These are phyloP conservation scores for Eimeria brunetti DNA, from an alignment of 169 alveolate genomes.

Conservation along the genomic window DNA sequence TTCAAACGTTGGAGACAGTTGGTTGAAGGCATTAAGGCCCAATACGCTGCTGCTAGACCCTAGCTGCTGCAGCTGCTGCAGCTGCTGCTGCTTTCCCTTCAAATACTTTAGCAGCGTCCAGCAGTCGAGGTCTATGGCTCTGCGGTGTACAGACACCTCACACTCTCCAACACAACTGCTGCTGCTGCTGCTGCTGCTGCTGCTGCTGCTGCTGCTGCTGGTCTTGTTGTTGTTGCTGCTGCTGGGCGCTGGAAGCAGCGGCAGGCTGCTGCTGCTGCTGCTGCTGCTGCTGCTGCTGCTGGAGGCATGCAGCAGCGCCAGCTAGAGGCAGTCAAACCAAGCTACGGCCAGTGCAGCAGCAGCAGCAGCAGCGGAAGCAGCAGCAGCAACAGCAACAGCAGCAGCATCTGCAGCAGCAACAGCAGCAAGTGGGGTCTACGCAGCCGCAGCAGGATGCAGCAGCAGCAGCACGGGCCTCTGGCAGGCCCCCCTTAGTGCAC, in stretches of 20 bases:
- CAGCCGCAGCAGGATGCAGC: too few species aligned
- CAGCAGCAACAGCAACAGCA: background rate
- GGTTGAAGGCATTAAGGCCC: conserved; percentile 32
- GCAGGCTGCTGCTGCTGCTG: too few species aligned
- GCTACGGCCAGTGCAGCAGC: too few species aligned
- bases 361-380: conserved; percentile 35
- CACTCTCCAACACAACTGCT: background rate
- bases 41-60: background rate
- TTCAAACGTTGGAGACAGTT: conserved; percentile 9
- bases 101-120: conserved; percentile 25
- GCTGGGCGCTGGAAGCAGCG: too few species aligned
- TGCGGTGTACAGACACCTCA: background rate
- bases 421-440: background rate
- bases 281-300: background rate
- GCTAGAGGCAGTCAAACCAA: too few species aligned
- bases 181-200: too few species aligned
- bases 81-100: conserved; percentile 33
- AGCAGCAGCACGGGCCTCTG: background rate
- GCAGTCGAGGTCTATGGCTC: conserved; percentile 45
- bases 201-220: too few species aligned
- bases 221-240: too few species aligned
- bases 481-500: background rate
- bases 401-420: background rate
- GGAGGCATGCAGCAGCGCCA: too few species aligned
- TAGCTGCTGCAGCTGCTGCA: conserved; percentile 39